Conservation (phyloP, 2,329 filamentous ascomycete genomes). For the Neofusicoccum ribis region DNA sequence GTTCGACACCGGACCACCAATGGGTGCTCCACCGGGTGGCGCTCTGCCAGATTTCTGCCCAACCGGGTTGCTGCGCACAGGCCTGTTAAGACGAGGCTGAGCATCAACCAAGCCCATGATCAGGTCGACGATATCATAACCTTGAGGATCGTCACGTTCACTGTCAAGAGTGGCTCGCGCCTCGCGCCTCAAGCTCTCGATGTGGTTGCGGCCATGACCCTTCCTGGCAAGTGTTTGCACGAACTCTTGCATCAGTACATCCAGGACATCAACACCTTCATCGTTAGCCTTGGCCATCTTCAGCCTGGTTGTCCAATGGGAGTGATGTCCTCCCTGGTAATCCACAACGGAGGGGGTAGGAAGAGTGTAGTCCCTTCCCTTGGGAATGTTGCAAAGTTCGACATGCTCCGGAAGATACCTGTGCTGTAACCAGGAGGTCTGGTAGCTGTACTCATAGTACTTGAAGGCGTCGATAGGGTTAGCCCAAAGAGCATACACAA, state of each 20-base stretch:
- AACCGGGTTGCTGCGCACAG: too few relatives aligned
- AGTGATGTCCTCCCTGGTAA: constrained; percentile 7
- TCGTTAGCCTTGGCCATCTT: constrained; percentile 32
- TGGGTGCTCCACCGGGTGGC: neutral
- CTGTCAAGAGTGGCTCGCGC: constrained; percentile 25
- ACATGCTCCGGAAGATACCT: constrained; percentile 32
- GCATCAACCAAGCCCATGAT: constrained; percentile 27
- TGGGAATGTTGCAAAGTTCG: constrained; percentile 26
- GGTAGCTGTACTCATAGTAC: constrained; percentile 33
- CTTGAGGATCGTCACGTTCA: constrained; percentile 24
- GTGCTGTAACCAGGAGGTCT: constrained; percentile 27
- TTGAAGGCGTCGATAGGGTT: constrained; percentile 34
- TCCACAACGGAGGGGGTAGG: constrained; percentile 22
- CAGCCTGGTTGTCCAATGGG: constrained; percentile 24
- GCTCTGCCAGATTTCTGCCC: neutral
- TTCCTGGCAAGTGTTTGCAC: constrained; percentile 24
- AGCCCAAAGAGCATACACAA: constrained; percentile 30
- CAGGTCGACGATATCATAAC: constrained; percentile 31
- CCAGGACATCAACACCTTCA: constrained; percentile 30
- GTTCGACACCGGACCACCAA: too few relatives aligned
- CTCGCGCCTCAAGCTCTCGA: constrained; percentile 23
- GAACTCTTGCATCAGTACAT: constrained; percentile 30
- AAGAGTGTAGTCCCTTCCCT: constrained; percentile 21
- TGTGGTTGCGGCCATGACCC: constrained; percentile 25
- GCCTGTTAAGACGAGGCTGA: neutral